phyloP scores from a whole-genome alignment of 2,329 filamentous ascomycete genomes.

The Ascomycota sp. region DNA sequence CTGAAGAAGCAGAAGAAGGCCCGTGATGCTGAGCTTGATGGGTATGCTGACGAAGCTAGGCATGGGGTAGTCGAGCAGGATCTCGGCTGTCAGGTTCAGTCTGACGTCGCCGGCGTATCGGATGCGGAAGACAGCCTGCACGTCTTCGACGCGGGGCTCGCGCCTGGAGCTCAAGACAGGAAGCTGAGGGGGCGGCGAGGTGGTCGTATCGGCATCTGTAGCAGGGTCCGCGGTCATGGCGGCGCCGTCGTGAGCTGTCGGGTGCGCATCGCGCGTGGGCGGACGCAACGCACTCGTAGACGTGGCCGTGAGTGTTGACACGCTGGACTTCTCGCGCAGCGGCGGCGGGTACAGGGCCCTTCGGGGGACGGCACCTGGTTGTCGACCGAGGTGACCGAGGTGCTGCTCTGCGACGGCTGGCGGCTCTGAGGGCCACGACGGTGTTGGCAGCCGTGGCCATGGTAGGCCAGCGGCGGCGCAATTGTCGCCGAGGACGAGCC shows the following conservation, averaged over 20 bases:
- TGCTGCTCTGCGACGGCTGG: slow-evolving; percentile 25
- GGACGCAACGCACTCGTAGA: slow-evolving; percentile 32
- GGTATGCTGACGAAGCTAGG: slow-evolving; percentile 93
- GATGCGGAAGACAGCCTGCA: slow-evolving; percentile 83
- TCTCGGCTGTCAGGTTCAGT: slow-evolving; percentile 81
- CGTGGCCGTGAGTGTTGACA: slow-evolving; percentile 39
- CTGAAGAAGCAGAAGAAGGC: slow-evolving; percentile 83
- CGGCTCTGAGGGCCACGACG: slow-evolving; percentile 10
- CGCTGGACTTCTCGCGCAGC: slow-evolving; percentile 38
- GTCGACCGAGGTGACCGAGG: slow-evolving; percentile 15
- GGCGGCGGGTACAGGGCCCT: slow-evolving; percentile 11
- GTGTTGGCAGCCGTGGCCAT: no score
- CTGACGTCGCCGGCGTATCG: slow-evolving; percentile 75
- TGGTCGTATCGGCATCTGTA: no score
- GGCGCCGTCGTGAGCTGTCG: slow-evolving; percentile 17
- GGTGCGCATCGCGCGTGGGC: slow-evolving; percentile 30
- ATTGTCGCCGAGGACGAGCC: not conserved
- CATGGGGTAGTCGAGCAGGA: slow-evolving; percentile 94
- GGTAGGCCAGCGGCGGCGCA: no score
- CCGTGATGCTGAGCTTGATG: slow-evolving; percentile 84
- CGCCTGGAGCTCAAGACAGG: slow-evolving; percentile 17
- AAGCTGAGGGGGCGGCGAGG: no score
- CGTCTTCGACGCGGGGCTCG: slow-evolving; percentile 63
- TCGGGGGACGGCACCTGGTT: slow-evolving; percentile 16
- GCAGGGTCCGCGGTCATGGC: not conserved